phyloP scores from a whole-genome alignment of 1,284 basidiomycete species.

The Fistulina hepatica region DNA sequence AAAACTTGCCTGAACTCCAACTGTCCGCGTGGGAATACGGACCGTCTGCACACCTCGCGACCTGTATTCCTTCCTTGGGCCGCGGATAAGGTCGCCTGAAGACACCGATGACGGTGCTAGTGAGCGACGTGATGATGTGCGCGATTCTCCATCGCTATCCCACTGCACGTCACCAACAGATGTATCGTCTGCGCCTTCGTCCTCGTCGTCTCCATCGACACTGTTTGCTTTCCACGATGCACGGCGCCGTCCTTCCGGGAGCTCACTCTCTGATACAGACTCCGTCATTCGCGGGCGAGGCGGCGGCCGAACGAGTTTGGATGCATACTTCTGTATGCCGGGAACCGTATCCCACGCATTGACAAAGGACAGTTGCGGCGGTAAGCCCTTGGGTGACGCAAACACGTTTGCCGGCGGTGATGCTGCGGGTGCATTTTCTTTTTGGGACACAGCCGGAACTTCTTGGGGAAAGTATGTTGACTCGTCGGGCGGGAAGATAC shows the following conservation, averaged over 20 bases:
- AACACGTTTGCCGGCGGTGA: slow-evolving; percentile 9
- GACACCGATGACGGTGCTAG: slow-evolving; percentile 27
- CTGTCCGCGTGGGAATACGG: slow-evolving; percentile 6
- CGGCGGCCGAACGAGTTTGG: slow-evolving; percentile 45
- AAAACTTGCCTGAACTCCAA: not conserved
- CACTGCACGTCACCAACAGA: slow-evolving; percentile 31
- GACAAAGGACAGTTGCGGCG: slow-evolving; percentile 47
- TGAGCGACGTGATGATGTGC: slow-evolving; percentile 15
- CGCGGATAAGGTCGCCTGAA: slow-evolving; percentile 23
- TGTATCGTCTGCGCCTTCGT: slow-evolving; percentile 59
- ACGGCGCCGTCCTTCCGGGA: slow-evolving; percentile 40
- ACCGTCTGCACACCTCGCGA: slow-evolving; percentile 51
- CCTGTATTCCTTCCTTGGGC: slow-evolving; percentile 42
- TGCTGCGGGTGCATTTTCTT: not conserved
- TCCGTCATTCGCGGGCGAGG: slow-evolving; percentile 31
- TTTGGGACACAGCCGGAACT: slow-evolving; percentile 5
- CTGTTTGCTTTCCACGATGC: slow-evolving; percentile 52
- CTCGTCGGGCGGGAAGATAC: slow-evolving; percentile 69
- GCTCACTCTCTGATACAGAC: slow-evolving; percentile 35
- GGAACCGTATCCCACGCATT: slow-evolving; percentile 81
- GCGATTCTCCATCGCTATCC: slow-evolving; percentile 28
- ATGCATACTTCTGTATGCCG: slow-evolving; percentile 67
- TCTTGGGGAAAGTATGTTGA: slow-evolving; percentile 32
- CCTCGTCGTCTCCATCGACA: slow-evolving; percentile 75
- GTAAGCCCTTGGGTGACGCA: slow-evolving; percentile 36